phyloP scores from a whole-genome alignment of 2,329 filamentous ascomycete species.

The Phialophora expanda region DNA sequence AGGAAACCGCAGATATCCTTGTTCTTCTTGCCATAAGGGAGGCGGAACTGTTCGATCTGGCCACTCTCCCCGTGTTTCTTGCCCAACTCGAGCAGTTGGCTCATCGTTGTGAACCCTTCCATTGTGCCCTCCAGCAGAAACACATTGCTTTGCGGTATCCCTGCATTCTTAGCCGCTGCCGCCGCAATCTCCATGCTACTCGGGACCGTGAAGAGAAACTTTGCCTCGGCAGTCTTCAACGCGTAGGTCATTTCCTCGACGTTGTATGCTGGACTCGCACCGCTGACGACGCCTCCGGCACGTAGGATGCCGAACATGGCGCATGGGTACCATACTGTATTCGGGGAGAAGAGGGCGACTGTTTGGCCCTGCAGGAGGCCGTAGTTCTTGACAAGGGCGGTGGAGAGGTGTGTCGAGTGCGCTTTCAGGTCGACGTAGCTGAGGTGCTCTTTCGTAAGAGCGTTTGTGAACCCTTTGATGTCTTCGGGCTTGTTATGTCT shows the following conservation, averaged over 20 bases:
- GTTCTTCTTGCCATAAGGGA: constrained; percentile 61
- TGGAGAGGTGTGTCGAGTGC: constrained; percentile 64
- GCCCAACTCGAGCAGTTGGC: constrained; percentile 45
- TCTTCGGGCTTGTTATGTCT: constrained; percentile 46
- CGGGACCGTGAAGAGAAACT: constrained; percentile 41
- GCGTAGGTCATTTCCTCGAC: constrained; percentile 72
- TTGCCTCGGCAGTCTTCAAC: constrained; percentile 62
- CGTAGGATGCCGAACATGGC: constrained; percentile 64
- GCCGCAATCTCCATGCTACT: constrained; percentile 58
- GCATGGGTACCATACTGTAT: constrained; percentile 71
- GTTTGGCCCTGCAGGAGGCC: constrained; percentile 61
- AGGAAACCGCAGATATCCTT: constrained; percentile 60
- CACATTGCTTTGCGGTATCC: constrained; percentile 58
- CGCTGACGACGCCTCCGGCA: constrained; percentile 63
- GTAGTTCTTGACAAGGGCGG: constrained; percentile 62
- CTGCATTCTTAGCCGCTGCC: constrained; percentile 60
- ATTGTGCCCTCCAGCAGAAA: constrained; percentile 63
- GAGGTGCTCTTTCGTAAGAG: constrained; percentile 62
- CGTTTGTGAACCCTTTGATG: constrained; percentile 63
- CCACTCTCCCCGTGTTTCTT: constrained; percentile 46
- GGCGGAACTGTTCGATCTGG: constrained; percentile 56
- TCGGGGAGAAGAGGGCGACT: constrained; percentile 66
- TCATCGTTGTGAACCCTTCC: constrained; percentile 55
- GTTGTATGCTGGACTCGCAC: constrained; percentile 69
- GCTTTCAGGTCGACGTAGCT: constrained; percentile 64